Evolutionary conservation across 2,329 filamentous ascomycete genomes (phyloP).

Genomic region (Botrytis aclada): DNA sequence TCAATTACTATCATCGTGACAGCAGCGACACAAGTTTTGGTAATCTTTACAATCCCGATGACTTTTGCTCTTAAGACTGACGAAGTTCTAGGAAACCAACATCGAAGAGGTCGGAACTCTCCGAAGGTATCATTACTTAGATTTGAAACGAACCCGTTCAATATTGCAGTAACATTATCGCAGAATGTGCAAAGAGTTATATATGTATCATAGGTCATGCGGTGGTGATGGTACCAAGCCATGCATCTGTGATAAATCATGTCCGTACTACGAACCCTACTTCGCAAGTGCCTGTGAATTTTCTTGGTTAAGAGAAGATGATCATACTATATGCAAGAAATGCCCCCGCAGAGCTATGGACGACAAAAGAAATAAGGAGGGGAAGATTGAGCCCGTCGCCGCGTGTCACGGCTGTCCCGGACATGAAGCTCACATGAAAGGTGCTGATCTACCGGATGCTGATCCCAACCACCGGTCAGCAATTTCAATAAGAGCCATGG

Average conservation of each 20-base stretch:
- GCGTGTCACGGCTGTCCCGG: background rate
- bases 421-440: background rate
- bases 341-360: background rate
- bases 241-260: slow-evolving; percentile 5
- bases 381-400: background rate
- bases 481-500: background rate
- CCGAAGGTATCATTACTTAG: background rate
- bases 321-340: background rate
- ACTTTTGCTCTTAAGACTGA: background rate
- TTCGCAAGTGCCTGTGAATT: background rate
- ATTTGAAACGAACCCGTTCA: background rate
- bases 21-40: background rate
- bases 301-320: background rate
- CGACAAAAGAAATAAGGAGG: background rate
- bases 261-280: background rate
- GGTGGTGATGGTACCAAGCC: background rate
- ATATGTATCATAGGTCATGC: background rate
- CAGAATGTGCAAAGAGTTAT: background rate
- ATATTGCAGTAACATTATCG: background rate
- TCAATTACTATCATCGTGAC: background rate
- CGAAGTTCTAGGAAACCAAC: background rate
- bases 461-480: background rate
- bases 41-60: too few species aligned
- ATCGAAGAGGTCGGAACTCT: background rate
- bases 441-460: background rate